These are phyloP conservation scores for Heracleum sosnowskyi DNA, from an alignment of 129 eudicot genomes.

Conservation along the genomic window DNA sequence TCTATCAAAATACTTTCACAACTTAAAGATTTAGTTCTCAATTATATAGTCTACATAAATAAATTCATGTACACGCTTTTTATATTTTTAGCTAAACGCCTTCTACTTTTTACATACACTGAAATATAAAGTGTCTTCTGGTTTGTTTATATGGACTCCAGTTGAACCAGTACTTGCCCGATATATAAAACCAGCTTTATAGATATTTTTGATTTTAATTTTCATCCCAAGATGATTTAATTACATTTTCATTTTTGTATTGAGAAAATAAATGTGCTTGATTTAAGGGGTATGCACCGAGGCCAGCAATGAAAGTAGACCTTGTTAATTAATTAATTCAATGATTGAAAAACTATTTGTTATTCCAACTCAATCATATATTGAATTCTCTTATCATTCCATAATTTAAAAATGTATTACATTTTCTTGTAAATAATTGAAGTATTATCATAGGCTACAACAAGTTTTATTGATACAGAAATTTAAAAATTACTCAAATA, in stretches of 20 bases:
- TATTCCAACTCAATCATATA: not conserved
- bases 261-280: not conserved
- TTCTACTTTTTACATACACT: no score
- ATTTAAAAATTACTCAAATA: not conserved
- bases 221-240: not conserved
- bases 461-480: no score
- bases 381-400: not conserved
- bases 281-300: not conserved
- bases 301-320: constrained; percentile 2
- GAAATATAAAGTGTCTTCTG: not conserved
- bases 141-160: not conserved
- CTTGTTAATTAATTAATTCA: not conserved
- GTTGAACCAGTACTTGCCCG: not conserved
- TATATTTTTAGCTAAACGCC: no score
- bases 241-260: not conserved
- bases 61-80: no score
- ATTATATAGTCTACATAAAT: no score
- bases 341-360: not conserved
- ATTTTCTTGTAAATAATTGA: not conserved
- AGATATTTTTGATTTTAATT: not conserved
- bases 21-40: no score
- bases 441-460: not conserved
- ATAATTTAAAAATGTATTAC: not conserved
- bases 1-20: no score
- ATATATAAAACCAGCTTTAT: not conserved